Percentiles rank a stretch among this genome's conserved stretches.
These are phyloP conservation scores for Adansonia grandidieri DNA, from an alignment of 441 rosid genomes.

Conservation along the genomic window DNA sequence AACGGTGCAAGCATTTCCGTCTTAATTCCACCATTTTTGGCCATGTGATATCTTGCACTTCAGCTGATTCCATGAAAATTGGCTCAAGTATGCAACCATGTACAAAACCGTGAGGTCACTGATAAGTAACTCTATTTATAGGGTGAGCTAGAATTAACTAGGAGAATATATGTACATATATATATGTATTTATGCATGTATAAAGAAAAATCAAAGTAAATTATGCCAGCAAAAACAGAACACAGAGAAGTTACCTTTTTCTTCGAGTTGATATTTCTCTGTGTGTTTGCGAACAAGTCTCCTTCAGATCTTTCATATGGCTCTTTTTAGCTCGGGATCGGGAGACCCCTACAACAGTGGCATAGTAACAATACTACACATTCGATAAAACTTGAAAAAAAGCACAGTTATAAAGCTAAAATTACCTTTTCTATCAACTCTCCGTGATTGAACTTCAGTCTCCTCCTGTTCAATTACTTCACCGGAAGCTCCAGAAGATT, in stretches of 20 bases:
- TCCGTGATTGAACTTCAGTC: constrained; percentile 42
- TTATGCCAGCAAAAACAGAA: background rate
- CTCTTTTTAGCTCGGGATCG: constrained; percentile 40
- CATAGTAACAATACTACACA: constrained; percentile 17
- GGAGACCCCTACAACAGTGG: constrained; percentile 34
- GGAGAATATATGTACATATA: background rate
- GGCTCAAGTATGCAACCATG: background rate
- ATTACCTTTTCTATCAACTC: constrained; percentile 40
- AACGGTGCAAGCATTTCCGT: background rate
- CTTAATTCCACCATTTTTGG: background rate
- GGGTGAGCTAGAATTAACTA: background rate
- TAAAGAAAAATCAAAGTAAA: background rate
- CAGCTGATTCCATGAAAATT: background rate
- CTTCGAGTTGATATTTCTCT: constrained; percentile 40
- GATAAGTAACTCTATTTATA: background rate
- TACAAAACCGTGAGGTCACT: background rate
- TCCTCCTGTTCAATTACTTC: constrained; percentile 48
- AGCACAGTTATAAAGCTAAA: constrained; percentile 1
- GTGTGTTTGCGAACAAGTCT: constrained; percentile 32
- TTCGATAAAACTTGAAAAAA: background rate
- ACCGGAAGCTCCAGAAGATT: constrained; percentile 43
- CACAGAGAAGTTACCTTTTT: constrained; percentile 37
- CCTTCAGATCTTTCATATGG: constrained; percentile 33
- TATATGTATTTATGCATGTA: background rate
- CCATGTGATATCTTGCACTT: background rate